Base-by-base conservation (phyloP, 768 basidiomycete genomes). In the Megacollybia marginata region DNA sequence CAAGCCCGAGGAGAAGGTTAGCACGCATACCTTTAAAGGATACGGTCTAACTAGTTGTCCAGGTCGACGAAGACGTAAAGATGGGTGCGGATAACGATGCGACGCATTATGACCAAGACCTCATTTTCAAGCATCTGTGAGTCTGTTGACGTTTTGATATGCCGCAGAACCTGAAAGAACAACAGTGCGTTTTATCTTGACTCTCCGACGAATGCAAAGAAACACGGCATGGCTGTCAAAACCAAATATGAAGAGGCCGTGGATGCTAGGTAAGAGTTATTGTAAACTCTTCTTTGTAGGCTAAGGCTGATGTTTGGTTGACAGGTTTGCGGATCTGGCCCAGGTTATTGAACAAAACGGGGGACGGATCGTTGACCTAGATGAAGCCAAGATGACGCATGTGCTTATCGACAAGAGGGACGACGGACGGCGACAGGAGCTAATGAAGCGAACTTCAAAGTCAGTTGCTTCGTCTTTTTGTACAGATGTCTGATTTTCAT, bases 131-230 rank as follows among this genome's bases (percentile, higher is more conserved):
- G 56, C 90, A 96, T 67, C 64, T 94, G 87, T 91, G 53, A 51
- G 85, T 71, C 2, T 34, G n/a, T 47, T 33, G 45, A 16, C 47
- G 9, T 36, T 9, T 28, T 18, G 23, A 18, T 18, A 19, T 33
- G 12, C 32, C 40, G 34, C n/a, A 20, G 48, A 13, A n/a, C 52
- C 36, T 48, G 51, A 34, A 34, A 47, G 48, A 46, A 42, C 44
- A 15, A 15, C 48, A 93, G 91, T 54, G 82, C 80, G 56, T 94
- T 95, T 65, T 97, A 96, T 65, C 72, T 98, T 34, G 94, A 98
- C 63, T 79, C 88, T 2, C 76, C 83, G 0, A 72, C 72, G 18
- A 92, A 92, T 57, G 91, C 93, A 0, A 65, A 62, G 8, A 68
- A 72, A 61, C 75, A 90, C 54, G 79, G 74, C 9, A 79, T 95